Evolutionary conservation across 2,329 filamentous ascomycete genomes (phyloP).

Genomic region (Cladophialophora immunda): DNA sequence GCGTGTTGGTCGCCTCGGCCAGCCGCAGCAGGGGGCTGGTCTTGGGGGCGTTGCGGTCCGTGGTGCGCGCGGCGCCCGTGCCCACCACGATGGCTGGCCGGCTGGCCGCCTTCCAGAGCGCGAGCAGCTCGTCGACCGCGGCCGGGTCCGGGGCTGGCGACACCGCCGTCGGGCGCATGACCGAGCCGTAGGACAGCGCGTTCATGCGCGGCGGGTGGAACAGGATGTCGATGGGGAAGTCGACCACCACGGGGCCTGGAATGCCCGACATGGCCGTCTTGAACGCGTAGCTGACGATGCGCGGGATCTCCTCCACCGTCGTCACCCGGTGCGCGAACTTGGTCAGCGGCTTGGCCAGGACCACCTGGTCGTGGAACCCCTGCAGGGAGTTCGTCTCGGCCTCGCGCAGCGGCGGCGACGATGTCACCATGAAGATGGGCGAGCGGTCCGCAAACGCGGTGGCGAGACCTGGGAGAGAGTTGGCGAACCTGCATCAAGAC

Average conservation of each 20-base stretch:
- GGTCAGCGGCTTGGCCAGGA: slow-evolving; percentile 54
- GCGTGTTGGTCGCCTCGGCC: slow-evolving; percentile 47
- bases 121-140: slow-evolving; percentile 47
- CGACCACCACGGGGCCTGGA: slow-evolving; percentile 47
- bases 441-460: slow-evolving; percentile 57
- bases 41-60: slow-evolving; percentile 36
- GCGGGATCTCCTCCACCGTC: slow-evolving; percentile 55
- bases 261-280: slow-evolving; percentile 51
- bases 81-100: slow-evolving; percentile 54
- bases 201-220: slow-evolving; percentile 52
- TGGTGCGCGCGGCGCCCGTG: slow-evolving; percentile 47
- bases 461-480: slow-evolving; percentile 56
- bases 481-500: slow-evolving; percentile 50
- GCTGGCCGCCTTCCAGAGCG: slow-evolving; percentile 47
- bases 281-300: slow-evolving; percentile 55
- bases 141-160: slow-evolving; percentile 49
- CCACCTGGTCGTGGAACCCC: slow-evolving; percentile 58
- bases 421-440: slow-evolving; percentile 57
- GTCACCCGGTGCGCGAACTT: slow-evolving; percentile 58
- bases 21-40: slow-evolving; percentile 47
- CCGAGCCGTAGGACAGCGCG: slow-evolving; percentile 53
- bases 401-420: slow-evolving; percentile 55
- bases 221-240: slow-evolving; percentile 50
- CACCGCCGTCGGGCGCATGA: slow-evolving; percentile 47
- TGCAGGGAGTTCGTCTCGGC: slow-evolving; percentile 58